Base-by-base conservation (phyloP, 2,329 filamentous ascomycete species). In the Herpotrichia juniperi region DNA sequence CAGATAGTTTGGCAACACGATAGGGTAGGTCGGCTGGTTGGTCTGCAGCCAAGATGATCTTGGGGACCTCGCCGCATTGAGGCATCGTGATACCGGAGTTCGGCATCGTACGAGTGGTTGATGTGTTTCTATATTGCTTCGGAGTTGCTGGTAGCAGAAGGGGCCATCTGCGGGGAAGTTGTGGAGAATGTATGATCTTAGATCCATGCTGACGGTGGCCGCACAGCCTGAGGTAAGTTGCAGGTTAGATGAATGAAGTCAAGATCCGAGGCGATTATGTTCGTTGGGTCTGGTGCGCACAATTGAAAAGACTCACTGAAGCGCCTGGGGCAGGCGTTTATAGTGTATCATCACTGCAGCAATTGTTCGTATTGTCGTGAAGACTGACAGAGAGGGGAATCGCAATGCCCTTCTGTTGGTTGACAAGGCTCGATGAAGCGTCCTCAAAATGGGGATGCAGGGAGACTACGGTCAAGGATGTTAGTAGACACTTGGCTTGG, bases 21-120 rank as follows among this genome's bases (percentile, higher is more conserved):
- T 50, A 31, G 21, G 63, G 58, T 26, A 73, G 50, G 17, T 70
- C 61, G 12, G 56, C 19, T 8, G 70, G 66, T 44, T 69, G 67
- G 51, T 60, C 51, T 46, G 52, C 56, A 26, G 68, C 62, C 55
- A 68, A 71, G 58, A 62, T 61, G 46, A 67, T 62, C 34, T 57
- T 17, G 28, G 53, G 28, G 26, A 26, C 42, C 21, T 48, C 32
- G 42, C 43, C 49, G 43, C 50, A 14, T 45, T 40, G 11, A 42
- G 31, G 12, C 6, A 21, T 42, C 6, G n/a, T 22, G 22, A 31
- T 5, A 35, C 21, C 32, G 16, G 25, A 21, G 32, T n/a, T 43
- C 22, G 26, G 34, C 17, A 25, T 43, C 26, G 48, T 24, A 19
- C 42, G 32, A 43, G 50, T 37, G 19, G 24, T 46, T 14, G 35